phyloP scores from a whole-genome alignment of 768 basidiomycete genomes.

The Boletus vermiculosoides region DNA sequence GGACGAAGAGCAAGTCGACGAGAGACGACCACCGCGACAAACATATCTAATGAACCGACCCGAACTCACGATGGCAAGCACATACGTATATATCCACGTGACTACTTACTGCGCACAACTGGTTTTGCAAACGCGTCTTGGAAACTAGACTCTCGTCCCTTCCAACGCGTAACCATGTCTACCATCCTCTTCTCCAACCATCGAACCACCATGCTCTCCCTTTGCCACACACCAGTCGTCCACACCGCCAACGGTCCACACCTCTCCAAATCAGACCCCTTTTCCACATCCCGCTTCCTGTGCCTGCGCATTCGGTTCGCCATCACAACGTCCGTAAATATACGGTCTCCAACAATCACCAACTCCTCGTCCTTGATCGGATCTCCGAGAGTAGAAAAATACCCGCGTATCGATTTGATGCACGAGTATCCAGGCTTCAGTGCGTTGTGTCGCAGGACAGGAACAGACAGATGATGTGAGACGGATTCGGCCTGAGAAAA shows the following conservation, averaged over 20 bases:
- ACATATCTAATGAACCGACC: not conserved
- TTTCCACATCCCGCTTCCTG: not conserved
- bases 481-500: slow-evolving; percentile 81
- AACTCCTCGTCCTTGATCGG: slow-evolving; percentile 64
- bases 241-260: slow-evolving; percentile 62
- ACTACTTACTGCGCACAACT: too few species aligned
- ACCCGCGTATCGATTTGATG: slow-evolving; percentile 62
- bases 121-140: too few species aligned
- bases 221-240: slow-evolving; percentile 70
- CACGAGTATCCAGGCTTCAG: slow-evolving; percentile 84
- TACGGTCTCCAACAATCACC: slow-evolving; percentile 85
- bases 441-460: slow-evolving; percentile 74
- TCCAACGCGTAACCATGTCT: slow-evolving; percentile 28
- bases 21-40: not conserved
- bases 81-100: not conserved
- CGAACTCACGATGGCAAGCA: not conserved
- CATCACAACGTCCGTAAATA: slow-evolving; percentile 90
- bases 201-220: slow-evolving; percentile 61
- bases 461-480: slow-evolving; percentile 68
- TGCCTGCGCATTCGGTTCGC: slow-evolving; percentile 63
- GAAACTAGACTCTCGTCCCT: slow-evolving; percentile 20
- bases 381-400: slow-evolving; percentile 64
- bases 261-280: not conserved
- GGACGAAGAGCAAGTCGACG: slow-evolving; percentile 6
- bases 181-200: slow-evolving; percentile 57